phyloP scores from a whole-genome alignment of 2,329 filamentous ascomycete species.

The Neonectria neomacrospora region DNA sequence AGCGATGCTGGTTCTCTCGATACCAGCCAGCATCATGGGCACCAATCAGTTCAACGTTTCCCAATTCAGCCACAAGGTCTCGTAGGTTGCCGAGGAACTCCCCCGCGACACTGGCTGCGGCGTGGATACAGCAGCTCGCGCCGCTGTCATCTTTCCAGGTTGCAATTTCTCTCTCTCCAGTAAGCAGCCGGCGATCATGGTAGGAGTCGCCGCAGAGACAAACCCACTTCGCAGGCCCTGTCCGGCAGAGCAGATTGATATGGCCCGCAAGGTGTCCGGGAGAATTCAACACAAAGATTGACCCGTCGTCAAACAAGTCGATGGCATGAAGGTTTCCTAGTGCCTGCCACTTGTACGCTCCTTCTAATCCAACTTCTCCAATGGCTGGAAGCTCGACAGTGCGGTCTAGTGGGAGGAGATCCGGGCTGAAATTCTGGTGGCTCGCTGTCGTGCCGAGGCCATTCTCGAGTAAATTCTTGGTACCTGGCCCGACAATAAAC shows the following conservation, averaged over 20 bases:
- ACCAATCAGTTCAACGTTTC: neutral
- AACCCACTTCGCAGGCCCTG: neutral
- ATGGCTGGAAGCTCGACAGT: neutral
- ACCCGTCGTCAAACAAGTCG: neutral
- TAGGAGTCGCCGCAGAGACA: neutral
- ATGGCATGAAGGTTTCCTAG: neutral
- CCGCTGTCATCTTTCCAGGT: neutral
- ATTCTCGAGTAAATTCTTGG: neutral
- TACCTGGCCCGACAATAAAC: neutral
- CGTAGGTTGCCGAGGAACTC: neutral
- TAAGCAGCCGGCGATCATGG: neutral
- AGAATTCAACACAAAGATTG: neutral
- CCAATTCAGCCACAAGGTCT: neutral
- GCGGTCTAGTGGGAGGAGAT: neutral
- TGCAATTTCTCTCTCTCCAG: neutral
- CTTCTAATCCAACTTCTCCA: neutral
- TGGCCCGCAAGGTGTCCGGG: neutral
- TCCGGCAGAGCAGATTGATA: neutral
- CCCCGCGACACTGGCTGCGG: neutral
- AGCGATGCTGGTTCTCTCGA: neutral
- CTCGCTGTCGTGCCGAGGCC: neutral
- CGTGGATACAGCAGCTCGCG: neutral
- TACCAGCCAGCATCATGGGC: neutral
- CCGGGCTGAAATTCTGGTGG: neutral
- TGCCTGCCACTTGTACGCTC: neutral